Conservation (phyloP, 2,329 filamentous ascomycete species). For the Magnaporthiopsis rhizophila region DNA sequence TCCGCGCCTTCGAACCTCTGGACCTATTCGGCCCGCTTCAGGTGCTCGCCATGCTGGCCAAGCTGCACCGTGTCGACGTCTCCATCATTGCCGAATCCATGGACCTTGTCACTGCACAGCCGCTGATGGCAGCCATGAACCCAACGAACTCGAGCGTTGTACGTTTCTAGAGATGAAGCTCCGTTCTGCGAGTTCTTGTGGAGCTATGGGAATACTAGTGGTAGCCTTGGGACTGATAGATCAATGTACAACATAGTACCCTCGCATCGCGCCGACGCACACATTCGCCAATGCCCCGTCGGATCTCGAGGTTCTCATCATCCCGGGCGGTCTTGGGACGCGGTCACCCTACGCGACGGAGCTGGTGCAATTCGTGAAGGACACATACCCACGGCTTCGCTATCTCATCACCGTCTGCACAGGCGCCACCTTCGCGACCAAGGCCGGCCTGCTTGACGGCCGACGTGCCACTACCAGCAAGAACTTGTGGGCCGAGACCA, state of each 20-base stretch:
- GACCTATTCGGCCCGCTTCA: constrained; percentile 41
- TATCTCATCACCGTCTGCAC: constrained; percentile 61
- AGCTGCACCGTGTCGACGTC: constrained; percentile 28
- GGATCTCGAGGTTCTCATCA: constrained; percentile 52
- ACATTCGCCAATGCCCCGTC: constrained; percentile 45
- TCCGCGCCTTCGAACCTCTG: constrained; percentile 34
- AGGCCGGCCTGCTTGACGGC: constrained; percentile 52
- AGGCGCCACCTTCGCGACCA: constrained; percentile 50
- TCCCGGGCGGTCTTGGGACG: constrained; percentile 54
- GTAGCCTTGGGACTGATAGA: not conserved
- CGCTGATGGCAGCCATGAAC: constrained; percentile 20
- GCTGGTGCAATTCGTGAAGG: constrained; percentile 31
- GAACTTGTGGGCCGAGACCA: constrained; percentile 31
- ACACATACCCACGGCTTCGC: constrained; percentile 37
- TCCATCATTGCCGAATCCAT: constrained; percentile 31
- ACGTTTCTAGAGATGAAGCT: constrained; percentile 23
- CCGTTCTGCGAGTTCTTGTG: not conserved
- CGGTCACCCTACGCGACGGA: constrained; percentile 23
- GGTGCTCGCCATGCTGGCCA: constrained; percentile 32
- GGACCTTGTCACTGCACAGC: constrained; percentile 30
- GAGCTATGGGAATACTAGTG: not conserved
- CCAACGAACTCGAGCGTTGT: constrained; percentile 25
- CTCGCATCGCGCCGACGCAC: constrained; percentile 26
- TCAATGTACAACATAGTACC: not conserved
- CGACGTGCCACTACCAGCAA: constrained; percentile 61